Evolutionary conservation across 2,329 filamentous ascomycete species (phyloP).

Genomic region (Diaporthe citriasiana): DNA sequence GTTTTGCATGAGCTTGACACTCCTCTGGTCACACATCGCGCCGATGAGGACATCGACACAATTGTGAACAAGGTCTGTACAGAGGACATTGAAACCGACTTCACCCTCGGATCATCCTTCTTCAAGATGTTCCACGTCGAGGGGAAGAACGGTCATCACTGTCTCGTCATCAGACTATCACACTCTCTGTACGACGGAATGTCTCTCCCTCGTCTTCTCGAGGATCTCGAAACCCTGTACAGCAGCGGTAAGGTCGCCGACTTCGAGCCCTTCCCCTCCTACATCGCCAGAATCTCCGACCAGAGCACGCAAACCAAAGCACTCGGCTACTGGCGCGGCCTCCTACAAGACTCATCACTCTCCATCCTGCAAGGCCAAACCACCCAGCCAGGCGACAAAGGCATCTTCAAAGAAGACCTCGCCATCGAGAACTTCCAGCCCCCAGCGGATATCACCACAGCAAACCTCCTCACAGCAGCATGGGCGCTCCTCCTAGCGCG

Average conservation of each 20-base stretch:
- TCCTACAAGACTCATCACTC: constrained; percentile 53
- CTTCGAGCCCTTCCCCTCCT: constrained; percentile 55
- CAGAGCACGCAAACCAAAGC: constrained; percentile 49
- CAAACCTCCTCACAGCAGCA: constrained; percentile 58
- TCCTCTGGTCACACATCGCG: constrained; percentile 47
- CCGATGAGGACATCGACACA: constrained; percentile 50
- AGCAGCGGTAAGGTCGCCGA: constrained; percentile 46
- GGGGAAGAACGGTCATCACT: constrained; percentile 47
- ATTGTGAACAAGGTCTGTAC: constrained; percentile 51
- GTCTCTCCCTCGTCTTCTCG: constrained; percentile 57
- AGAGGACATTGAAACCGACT: constrained; percentile 52
- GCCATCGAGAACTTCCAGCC: constrained; percentile 46
- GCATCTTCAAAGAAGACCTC: constrained; percentile 42
- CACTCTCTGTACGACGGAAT: constrained; percentile 64
- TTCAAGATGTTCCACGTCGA: constrained; percentile 48
- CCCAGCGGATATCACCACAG: constrained; percentile 56
- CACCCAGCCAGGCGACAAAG: constrained; percentile 25
- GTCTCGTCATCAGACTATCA: constrained; percentile 58
- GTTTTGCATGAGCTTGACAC: constrained; percentile 52
- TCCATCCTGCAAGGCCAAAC: constrained; percentile 50
- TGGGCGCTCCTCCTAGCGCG: constrained; percentile 59
- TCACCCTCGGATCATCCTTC: constrained; percentile 56
- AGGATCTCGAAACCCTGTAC: constrained; percentile 57
- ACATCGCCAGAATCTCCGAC: constrained; percentile 50
- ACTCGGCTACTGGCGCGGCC: constrained; percentile 57